These are phyloP conservation scores for Chaetomiaceae sp. DNA, from an alignment of 2,329 filamentous ascomycete species.

Conservation along the genomic window DNA sequence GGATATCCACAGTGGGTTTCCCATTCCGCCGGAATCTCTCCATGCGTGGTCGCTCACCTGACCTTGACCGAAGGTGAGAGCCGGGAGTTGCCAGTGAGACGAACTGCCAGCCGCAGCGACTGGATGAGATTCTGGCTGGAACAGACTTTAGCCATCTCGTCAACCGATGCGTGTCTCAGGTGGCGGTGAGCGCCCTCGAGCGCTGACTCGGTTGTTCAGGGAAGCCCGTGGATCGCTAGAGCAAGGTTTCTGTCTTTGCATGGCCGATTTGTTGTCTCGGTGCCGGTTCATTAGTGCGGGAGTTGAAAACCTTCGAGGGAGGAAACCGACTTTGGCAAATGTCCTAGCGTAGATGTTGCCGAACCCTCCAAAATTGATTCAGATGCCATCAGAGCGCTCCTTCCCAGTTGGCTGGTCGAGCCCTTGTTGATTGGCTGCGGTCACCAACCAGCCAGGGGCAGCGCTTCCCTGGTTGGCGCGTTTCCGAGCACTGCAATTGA, in stretches of 20 bases:
- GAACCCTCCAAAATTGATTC: too few relatives aligned
- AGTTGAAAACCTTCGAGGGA: too few relatives aligned
- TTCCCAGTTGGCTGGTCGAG: neutral
- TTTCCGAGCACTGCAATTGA: neutral
- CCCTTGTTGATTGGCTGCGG: slow-evolving; percentile 8
- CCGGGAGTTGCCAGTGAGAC: slow-evolving; percentile 1
- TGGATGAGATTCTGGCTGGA: neutral
- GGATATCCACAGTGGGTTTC: slow-evolving; percentile 14
- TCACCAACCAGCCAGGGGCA: neutral
- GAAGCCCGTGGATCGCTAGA: too few relatives aligned
- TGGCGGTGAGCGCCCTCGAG: neutral
- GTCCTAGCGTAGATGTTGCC: too few relatives aligned
- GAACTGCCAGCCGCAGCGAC: neutral
- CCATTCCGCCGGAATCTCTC: slow-evolving; percentile 12
- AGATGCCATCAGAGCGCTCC: neutral
- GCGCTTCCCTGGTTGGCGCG: slow-evolving; percentile 1
- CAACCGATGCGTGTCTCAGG: neutral
- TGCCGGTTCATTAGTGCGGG: too few relatives aligned
- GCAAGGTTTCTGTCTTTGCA: too few relatives aligned
- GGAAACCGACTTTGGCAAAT: too few relatives aligned
- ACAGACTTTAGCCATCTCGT: slow-evolving; percentile 1
- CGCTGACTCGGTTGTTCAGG: too few relatives aligned
- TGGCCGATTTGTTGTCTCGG: too few relatives aligned
- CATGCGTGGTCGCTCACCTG: neutral
- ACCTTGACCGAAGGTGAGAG: slow-evolving; percentile 7